Base-by-base conservation (phyloP, 2,329 filamentous ascomycete genomes). In the Nemania diffusa region DNA sequence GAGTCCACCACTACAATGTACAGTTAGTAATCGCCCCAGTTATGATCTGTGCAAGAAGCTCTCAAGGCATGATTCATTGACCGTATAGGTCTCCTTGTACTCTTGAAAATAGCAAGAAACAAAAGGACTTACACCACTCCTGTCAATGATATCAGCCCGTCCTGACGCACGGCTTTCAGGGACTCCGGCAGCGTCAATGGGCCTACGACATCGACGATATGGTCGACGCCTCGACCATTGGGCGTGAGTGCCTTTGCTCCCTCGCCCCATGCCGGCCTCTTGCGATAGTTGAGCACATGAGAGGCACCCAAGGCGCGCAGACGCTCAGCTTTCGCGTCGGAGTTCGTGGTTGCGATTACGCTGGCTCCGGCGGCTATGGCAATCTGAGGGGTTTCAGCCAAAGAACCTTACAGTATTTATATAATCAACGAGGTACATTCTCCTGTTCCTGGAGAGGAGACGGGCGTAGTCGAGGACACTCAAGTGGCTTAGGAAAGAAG, bases 171-270 rank as follows among this genome's bases (percentile, higher is more conserved):
- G 1, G 85, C 84, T 69, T 84, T 84, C 46, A 90, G 78, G 2
- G 82, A 84, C 74, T 90, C 83, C 2, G 79, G 72, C 69, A 92
- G 82, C 0, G 89, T 91, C n/a, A 81, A 83, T 0, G 87, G 81
- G 0, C 90, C 90, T 13, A 88, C 90, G n/a, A 91, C 85, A 72
- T 92, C 90, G 44, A 91, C 73, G 44, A 92, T 80, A 67, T 89
- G 82, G 72, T 91, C 85, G 7, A 90, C 85, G 13, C 90, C 90
- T 1, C 72, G 73, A 1, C 81, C 81, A 0, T 80, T 76, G 0
- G 79, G 79, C 0, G 81, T 83, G 0, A 85, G 81, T 0, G 83
- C 84, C 9, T 84, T 75, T 9, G 88, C 88, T 29, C 83, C 83
- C 2, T 81, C 77, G n/a, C 89, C 87, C 90, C 90, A 92, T 56